These are phyloP conservation scores for Dunaliella primolecta DNA, from an alignment of 139 green algal genomes.

Conservation along the genomic window DNA sequence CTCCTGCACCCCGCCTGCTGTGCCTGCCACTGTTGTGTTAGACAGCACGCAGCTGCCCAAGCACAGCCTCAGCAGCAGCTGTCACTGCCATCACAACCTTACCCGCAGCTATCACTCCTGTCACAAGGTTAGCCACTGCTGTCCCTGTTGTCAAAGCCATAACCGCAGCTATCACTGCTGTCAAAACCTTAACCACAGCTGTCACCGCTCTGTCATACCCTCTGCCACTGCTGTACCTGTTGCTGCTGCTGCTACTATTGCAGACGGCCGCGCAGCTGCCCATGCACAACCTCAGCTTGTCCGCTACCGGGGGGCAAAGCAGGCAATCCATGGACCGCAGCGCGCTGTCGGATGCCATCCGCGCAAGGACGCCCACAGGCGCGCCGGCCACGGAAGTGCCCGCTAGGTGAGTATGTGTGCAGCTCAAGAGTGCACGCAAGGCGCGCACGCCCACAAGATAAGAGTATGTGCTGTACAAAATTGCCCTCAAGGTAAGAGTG, in stretches of 20 bases:
- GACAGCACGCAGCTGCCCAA: too few relatives aligned
- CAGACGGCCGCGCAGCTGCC: neutral
- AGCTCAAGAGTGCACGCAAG: neutral
- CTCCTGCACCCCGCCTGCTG: too few relatives aligned
- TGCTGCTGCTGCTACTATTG: too few relatives aligned
- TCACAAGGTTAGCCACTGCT: neutral
- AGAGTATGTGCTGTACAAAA: neutral
- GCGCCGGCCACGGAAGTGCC: neutral
- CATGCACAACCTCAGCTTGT: neutral
- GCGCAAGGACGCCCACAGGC: neutral
- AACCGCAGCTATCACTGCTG: neutral
- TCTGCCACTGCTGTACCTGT: too few relatives aligned
- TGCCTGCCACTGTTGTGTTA: too few relatives aligned
- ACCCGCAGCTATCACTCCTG: neutral
- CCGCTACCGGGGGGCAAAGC: neutral
- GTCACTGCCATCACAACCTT: too few relatives aligned
- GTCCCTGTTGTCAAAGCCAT: neutral
- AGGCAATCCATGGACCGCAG: neutral
- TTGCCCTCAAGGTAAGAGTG: too few relatives aligned
- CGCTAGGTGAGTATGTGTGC: neutral
- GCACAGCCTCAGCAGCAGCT: too few relatives aligned
- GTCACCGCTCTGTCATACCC: neutral
- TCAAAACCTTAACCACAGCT: neutral
- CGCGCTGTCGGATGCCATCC: neutral
- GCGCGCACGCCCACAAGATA: neutral